Conservation (phyloP, 2,329 filamentous ascomycete species). For the Lachnellula occidentalis region DNA sequence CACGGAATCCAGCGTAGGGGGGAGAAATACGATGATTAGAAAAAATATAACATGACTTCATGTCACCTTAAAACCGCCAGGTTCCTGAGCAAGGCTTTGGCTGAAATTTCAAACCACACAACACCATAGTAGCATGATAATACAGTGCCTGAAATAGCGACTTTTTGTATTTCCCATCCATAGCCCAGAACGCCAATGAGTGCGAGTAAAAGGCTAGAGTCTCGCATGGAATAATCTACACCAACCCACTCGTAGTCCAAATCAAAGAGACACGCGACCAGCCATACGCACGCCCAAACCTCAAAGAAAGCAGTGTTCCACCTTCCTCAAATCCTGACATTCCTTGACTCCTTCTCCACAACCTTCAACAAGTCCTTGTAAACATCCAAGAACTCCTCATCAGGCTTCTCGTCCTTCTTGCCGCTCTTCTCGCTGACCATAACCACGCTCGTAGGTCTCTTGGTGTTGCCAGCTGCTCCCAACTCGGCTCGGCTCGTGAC, state of each 20-base stretch:
- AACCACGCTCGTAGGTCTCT: conserved; percentile 92
- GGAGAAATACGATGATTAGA: background rate
- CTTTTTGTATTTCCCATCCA: conserved; percentile 10
- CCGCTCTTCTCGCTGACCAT: conserved; percentile 65
- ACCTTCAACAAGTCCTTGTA: conserved; percentile 63
- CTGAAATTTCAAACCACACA: background rate
- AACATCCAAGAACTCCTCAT: conserved; percentile 56
- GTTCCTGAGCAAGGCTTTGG: background rate
- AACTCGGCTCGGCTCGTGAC: conserved; percentile 89
- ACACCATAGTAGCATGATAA: background rate
- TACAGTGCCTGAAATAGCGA: background rate
- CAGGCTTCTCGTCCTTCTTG: conserved; percentile 40
- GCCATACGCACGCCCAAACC: background rate
- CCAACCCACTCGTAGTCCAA: background rate
- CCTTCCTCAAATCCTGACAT: conserved; percentile 31
- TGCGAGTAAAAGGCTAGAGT: conserved; percentile 2
- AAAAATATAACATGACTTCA: background rate
- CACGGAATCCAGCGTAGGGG: background rate
- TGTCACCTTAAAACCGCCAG: background rate
- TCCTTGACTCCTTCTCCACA: conserved; percentile 58
- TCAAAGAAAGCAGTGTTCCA: background rate
- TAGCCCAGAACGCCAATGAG: conserved; percentile 5
- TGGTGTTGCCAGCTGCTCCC: conserved; percentile 87
- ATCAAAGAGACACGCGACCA: conserved; percentile 1
- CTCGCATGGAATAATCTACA: conserved; percentile 12